Evolutionary conservation across 208 protist species (phyloP).

Genomic region (Herpetomonas samuelpessoai): DNA sequence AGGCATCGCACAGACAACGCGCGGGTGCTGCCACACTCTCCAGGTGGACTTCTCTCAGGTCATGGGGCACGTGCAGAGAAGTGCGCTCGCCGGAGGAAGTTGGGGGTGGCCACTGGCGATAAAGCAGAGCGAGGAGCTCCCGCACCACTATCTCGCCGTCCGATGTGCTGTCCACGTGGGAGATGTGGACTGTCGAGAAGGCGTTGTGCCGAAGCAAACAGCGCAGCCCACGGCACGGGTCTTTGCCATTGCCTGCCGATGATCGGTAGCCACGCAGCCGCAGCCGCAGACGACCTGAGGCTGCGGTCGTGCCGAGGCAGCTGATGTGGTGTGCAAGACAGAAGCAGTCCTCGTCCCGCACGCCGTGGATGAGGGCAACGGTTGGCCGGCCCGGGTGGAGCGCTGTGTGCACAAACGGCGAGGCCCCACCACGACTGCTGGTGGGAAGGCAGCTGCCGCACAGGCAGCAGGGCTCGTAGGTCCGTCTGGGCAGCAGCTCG

Average conservation of each 20-base stretch:
- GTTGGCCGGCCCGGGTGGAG: constrained; percentile 36
- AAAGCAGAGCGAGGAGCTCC: too few species aligned
- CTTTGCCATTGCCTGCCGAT: constrained; percentile 26
- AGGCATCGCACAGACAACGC: too few species aligned
- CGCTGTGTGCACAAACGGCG: constrained; percentile 16
- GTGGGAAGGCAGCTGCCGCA: constrained; percentile 16
- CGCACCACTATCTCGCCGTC: constrained; percentile 45
- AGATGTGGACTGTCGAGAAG: constrained; percentile 32
- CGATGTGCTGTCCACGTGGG: constrained; percentile 22
- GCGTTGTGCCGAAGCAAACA: constrained; percentile 54
- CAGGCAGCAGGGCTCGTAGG: constrained; percentile 48
- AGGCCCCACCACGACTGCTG: background rate
- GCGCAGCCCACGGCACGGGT: constrained; percentile 42
- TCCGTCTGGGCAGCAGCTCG: constrained; percentile 32
- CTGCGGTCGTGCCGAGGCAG: constrained; percentile 26
- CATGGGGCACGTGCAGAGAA: too few species aligned
- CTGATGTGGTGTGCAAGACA: constrained; percentile 60
- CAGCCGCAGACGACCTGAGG: too few species aligned
- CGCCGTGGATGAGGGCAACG: constrained; percentile 19
- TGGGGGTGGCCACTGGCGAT: too few species aligned
- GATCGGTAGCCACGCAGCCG: constrained; percentile 44
- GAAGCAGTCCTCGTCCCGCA: constrained; percentile 54
- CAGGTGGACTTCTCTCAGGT: too few species aligned
- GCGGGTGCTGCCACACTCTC: too few species aligned
- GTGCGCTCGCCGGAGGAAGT: too few species aligned